Base-by-base conservation (phyloP, 1,284 basidiomycete genomes). In the Meira miltonrushii region DNA sequence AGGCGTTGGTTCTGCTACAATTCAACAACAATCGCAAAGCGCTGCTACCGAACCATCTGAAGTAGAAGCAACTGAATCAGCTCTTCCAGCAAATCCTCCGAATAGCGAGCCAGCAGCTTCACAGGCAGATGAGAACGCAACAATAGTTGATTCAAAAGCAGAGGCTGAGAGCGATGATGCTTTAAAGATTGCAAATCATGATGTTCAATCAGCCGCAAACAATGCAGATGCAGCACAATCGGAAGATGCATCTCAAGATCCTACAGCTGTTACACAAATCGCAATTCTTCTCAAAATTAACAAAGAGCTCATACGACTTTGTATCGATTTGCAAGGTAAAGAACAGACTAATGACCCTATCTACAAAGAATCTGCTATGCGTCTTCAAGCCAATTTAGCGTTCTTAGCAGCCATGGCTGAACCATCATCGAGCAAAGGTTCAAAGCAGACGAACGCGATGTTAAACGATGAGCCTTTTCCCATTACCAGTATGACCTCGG, bases 281-380 rank as follows among this genome's bases (percentile, higher is more conserved):
- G 64, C 59, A 15, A 62, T 71, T 25, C 50, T 71, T 11, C 51
- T 71, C 41, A 69, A 68, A 25, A 69, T 71, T 60, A 71, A 71
- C 59, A 69, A 71, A 46, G 69, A 71, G 59, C 62, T 71, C n/a
- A 69, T 71, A 51, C 60, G 69, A n/a, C 58, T 71, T 37, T 71
- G 69, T 38, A 61, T 69, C 15, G 62, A 69, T 0, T 19, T 71
- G 49, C 63, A 68, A 54, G 53, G 46, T 43, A 65, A 65, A 19
- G 57, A 65, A 25, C 62, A 67, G 25, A 55, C 53, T 19, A 48
- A 17, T 1, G 64, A 69, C 9, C 60, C 61, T 1, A 17, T 67
- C n/a, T 70, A 62, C 39, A 60, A 68, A 50, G 69, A 67, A 39
- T 40, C 54, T 41, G 68, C 68, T 2, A 23, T 68, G 2, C 65